phyloP scores from a whole-genome alignment of 306 rosid species.

The Cicer cuneatum region DNA sequence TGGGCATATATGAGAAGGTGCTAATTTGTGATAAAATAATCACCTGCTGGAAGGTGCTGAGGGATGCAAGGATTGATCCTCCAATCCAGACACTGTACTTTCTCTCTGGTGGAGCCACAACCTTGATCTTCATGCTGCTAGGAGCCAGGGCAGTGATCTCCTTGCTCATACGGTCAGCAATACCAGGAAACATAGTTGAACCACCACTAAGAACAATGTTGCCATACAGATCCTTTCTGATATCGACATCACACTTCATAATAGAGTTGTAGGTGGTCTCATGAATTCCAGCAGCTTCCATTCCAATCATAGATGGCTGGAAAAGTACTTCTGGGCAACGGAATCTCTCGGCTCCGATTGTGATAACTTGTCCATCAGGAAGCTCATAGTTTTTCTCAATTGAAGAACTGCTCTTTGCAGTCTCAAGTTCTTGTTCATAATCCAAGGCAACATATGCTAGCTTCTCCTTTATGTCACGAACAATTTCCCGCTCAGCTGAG shows the following conservation, averaged over 20 bases:
- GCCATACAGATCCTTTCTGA: constrained; percentile 90
- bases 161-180: constrained; percentile 98
- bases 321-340: constrained; percentile 96
- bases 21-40: constrained; percentile 9
- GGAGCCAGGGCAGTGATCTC: constrained; percentile 98
- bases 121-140: constrained; percentile 99
- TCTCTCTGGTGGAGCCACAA: constrained; percentile 98
- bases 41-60: constrained; percentile 99
- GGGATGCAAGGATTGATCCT: constrained; percentile 98
- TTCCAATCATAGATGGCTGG: constrained; percentile 98
- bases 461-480: constrained; percentile 98
- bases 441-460: constrained; percentile 96
- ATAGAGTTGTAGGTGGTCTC: constrained; percentile 98
- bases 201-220: constrained; percentile 99
- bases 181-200: constrained; percentile 98
- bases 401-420: constrained; percentile 94
- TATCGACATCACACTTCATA: constrained; percentile 99
- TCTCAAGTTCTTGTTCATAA: constrained; percentile 94
- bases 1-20: neutral
- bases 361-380: constrained; percentile 93
- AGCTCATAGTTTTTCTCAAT: constrained; percentile 96
- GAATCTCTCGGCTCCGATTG: constrained; percentile 98
- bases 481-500: constrained; percentile 99
- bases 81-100: constrained; percentile 99
- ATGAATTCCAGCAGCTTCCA: constrained; percentile 99